A percentile compares a stretch with the other conserved stretches of the same genome.
These are phyloP conservation scores for Anisogramma anomala DNA, from an alignment of 2,329 filamentous ascomycete genomes.

Conservation along the genomic window DNA sequence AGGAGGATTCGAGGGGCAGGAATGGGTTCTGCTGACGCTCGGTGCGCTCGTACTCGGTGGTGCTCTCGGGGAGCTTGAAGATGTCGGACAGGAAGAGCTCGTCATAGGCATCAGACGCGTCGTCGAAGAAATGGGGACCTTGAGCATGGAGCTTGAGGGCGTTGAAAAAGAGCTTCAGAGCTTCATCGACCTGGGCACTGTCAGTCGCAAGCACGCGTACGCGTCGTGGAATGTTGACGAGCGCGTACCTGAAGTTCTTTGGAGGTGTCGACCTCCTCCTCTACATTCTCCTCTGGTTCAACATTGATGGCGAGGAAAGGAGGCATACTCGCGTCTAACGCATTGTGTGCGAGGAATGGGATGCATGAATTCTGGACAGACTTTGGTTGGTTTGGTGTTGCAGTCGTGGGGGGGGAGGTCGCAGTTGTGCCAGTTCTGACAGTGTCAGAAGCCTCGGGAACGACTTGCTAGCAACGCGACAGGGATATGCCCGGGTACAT, in stretches of 20 bases:
- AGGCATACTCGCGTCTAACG: constrained; percentile 29
- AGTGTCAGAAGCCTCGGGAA: too few species aligned
- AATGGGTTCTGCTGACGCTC: constrained; percentile 43
- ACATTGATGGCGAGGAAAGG: constrained; percentile 85
- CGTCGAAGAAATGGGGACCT: constrained; percentile 61
- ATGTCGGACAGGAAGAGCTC: constrained; percentile 84
- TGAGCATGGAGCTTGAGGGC: constrained; percentile 87
- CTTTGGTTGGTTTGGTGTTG: too few species aligned
- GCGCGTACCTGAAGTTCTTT: constrained; percentile 67
- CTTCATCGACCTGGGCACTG: constrained; percentile 68
- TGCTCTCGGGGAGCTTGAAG: constrained; percentile 79
- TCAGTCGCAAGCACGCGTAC: not conserved
- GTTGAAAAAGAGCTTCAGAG: constrained; percentile 83
- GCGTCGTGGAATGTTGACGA: constrained; percentile 3
- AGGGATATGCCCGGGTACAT: too few species aligned
- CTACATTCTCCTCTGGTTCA: constrained; percentile 79
- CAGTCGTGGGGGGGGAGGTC: too few species aligned
- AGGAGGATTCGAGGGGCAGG: constrained; percentile 34
- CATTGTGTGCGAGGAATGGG: not conserved
- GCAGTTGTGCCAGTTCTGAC: too few species aligned
- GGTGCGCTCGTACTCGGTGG: constrained; percentile 70
- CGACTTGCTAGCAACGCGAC: too few species aligned
- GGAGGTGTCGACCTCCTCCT: constrained; percentile 88
- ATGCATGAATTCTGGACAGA: not conserved
- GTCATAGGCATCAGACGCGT: constrained; percentile 71